A percentile compares a stretch with the other conserved stretches of the same genome.
Conservation (phyloP, 331 rosid species). For the Ulmus americana region DNA sequence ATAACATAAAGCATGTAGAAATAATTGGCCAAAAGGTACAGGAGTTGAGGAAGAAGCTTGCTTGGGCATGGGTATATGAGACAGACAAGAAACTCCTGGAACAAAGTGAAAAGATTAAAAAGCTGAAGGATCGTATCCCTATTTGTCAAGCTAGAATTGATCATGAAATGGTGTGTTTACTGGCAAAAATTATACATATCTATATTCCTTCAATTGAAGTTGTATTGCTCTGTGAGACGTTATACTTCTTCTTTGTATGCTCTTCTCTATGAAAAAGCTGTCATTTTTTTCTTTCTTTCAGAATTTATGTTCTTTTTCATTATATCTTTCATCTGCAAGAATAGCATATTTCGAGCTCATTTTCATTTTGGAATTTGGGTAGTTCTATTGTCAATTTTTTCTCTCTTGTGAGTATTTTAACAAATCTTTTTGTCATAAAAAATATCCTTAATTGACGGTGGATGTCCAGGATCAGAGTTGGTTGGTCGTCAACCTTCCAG, state of each 20-base stretch:
- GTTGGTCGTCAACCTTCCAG: too few relatives aligned
- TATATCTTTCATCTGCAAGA: too few relatives aligned
- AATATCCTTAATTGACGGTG: too few relatives aligned
- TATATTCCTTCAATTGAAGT: neutral
- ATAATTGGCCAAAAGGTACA: slow-evolving; percentile 57
- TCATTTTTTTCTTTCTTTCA: neutral
- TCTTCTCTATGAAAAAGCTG: neutral
- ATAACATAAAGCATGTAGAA: slow-evolving; percentile 75
- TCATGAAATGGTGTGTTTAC: slow-evolving; percentile 43
- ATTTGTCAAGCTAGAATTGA: slow-evolving; percentile 73
- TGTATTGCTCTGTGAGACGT: neutral
- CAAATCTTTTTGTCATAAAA: too few relatives aligned
- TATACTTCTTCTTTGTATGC: neutral
- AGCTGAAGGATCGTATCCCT: slow-evolving; percentile 66
- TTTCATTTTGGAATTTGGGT: neutral
- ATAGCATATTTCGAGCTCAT: too few relatives aligned
- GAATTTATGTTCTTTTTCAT: too few relatives aligned
- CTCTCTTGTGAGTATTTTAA: neutral
- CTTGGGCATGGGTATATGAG: slow-evolving; percentile 92
- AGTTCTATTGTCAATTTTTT: neutral
- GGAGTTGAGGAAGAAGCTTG: slow-evolving; percentile 78
- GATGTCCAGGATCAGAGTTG: too few relatives aligned
- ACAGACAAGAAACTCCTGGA: slow-evolving; percentile 56
- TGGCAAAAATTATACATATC: neutral
- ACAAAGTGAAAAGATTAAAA: slow-evolving; percentile 45